Base-by-base conservation (phyloP, 2,329 filamentous ascomycete genomes). In the Trichoderma aggressivum region DNA sequence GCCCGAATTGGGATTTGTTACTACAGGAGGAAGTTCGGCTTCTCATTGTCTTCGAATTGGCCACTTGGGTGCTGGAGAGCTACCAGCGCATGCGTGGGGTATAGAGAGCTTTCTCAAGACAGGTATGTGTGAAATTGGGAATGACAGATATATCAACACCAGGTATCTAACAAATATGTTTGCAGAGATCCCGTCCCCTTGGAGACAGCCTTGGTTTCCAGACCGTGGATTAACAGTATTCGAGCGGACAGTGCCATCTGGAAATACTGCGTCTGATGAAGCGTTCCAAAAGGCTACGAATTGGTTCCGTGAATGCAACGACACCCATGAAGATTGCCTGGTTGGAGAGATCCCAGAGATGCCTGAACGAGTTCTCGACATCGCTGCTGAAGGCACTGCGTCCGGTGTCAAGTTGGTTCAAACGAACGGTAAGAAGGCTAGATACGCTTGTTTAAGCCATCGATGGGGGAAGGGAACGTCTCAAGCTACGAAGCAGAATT, bases 191-290 rank as follows among this genome's bases (percentile, higher is more conserved):
- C 69, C 69, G 12, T 70, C 69, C 28, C 69, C 69, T 0, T 70
- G 69, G 69, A 70, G 69, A 10, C 50, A 70, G 21, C 69, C 69
- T 55, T 70, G 69, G 69, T 65, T 50, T 53, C 69, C 69, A 14
- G 69, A 70, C n/a, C 69, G 53, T 36, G 69, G 69, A 16, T 14
- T 70, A 18, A 43, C 55, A 12, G 7, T 70, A 6, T 60, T 63
- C 12, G 59, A 70, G 47, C 50, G 69, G 8, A 21, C 69, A 18
- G 30, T 30, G 7, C 32, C 55, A 24, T 65, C 69, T 7, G 61
- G 61, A 12, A 63, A 70, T 28, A 70, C 69, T 0, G 69, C 53
- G 30, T 70, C 69, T 18, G 61, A 70, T 1, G 28, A 65, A 36
- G 61, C 69, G 7, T 70, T 70, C 11, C 50, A 60, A 28, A 70